Conservation (phyloP, 805 yeast genomes). For the Debaryomyces hansenii region DNA sequence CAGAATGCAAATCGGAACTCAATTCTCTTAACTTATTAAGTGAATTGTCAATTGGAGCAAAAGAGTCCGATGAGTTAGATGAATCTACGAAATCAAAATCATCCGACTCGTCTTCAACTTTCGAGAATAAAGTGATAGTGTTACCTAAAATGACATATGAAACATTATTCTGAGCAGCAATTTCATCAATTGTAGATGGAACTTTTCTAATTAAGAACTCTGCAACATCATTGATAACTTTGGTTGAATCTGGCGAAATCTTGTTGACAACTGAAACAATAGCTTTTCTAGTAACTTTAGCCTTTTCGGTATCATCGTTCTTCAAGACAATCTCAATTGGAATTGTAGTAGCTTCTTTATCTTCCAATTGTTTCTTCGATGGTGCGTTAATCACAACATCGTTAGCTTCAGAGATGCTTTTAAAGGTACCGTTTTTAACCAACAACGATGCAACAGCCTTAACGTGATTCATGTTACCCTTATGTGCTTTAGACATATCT, state of each 20-base stretch:
- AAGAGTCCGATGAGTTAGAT: constrained; percentile 55
- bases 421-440: constrained; percentile 48
- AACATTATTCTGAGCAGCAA: constrained; percentile 48
- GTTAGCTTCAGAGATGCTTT: constrained; percentile 35
- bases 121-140: constrained; percentile 55
- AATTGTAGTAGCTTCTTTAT: constrained; percentile 42
- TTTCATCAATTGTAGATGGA: constrained; percentile 36
- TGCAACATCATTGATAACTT: constrained; percentile 63
- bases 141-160: constrained; percentile 60
- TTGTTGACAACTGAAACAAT: constrained; percentile 73
- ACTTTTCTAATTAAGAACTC: constrained; percentile 54
- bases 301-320: constrained; percentile 43
- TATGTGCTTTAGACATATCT: constrained; percentile 88
- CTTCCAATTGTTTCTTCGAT: constrained; percentile 36
- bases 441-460: constrained; percentile 70
- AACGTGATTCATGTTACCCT: constrained; percentile 76
- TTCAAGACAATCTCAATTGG: constrained; percentile 62
- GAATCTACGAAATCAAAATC: constrained; percentile 72
- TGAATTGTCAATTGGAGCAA: constrained; percentile 53
- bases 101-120: constrained; percentile 33
- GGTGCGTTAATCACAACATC: constrained; percentile 43
- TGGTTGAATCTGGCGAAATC: constrained; percentile 65
- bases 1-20: constrained; percentile 52
- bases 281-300: constrained; percentile 65
- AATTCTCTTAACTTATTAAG: constrained; percentile 60